Conservation (phyloP, 164 flowering plant genomes). For the Aristolochia contorta region DNA sequence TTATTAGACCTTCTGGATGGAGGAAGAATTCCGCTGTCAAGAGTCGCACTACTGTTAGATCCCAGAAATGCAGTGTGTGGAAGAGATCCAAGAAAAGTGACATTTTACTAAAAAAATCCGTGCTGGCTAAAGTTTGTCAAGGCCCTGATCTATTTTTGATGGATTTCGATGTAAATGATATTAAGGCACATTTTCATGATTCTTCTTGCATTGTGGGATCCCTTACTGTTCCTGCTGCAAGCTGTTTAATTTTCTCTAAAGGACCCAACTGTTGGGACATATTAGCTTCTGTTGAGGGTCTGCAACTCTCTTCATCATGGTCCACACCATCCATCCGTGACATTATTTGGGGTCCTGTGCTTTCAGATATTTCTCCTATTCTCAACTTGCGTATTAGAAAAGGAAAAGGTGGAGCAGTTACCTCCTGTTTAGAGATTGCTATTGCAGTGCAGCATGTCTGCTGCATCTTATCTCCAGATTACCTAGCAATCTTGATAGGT, state of each 20-base stretch:
- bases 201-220: slow-evolving; percentile 57
- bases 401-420: slow-evolving; percentile 10
- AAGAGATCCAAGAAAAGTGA: slow-evolving; percentile 15
- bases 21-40: slow-evolving; percentile 27
- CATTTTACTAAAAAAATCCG: slow-evolving; percentile 6
- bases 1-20: slow-evolving; percentile 38
- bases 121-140: slow-evolving; percentile 1
- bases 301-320: slow-evolving; percentile 58
- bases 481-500: slow-evolving; percentile 67
- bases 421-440: slow-evolving; percentile 41
- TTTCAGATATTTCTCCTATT: slow-evolving; percentile 36
- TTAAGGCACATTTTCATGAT: slow-evolving; percentile 69
- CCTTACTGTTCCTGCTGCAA: slow-evolving; percentile 34
- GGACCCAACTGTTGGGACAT: slow-evolving; percentile 38
- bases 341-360: slow-evolving; percentile 57
- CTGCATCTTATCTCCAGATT: slow-evolving; percentile 65
- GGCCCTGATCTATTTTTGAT: slow-evolving; percentile 11
- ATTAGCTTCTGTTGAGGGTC: slow-evolving; percentile 48
- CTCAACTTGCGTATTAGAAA: slow-evolving; percentile 53
- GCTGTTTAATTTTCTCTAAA: slow-evolving; percentile 23
- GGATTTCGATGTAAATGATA: slow-evolving; percentile 35
- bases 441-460: slow-evolving; percentile 64
- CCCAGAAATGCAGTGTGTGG: slow-evolving; percentile 13
- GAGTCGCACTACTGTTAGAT: slow-evolving; percentile 19
- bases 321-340: slow-evolving; percentile 28